Evolutionary conservation across 1,284 basidiomycete species (phyloP), one percentile per base, ranked within the genome.

Genomic region (Ceratorhiza oryzae-sativae): DNA sequence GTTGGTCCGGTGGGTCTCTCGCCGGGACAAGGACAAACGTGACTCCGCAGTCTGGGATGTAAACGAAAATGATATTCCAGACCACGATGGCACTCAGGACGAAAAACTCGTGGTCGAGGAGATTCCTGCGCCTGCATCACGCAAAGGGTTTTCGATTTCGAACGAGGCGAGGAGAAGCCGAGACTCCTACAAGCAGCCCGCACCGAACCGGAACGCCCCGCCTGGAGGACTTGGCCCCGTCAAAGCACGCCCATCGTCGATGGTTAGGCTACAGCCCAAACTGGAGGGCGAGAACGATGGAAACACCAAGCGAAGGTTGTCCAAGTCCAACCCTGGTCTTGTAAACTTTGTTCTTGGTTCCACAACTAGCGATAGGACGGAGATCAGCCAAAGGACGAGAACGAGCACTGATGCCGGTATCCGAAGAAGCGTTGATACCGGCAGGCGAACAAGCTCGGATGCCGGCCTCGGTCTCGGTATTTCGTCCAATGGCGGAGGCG

Each of bases 1-100:
- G 23, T 45, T 72, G 13, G 71, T 73, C 36, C 41, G 65, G 8
- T 74, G 73, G 73, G 73, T 72, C 36, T 73, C 65, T 32, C 67
- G 65, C 20, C 34, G 59, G 27, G 56, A 61, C 53, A 30, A 18
- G 23, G 23, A 51, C 27, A 45, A 32, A n/a, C 41, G 34, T n/a
- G n/a, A 39, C 6, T 18, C 46, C 36, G 48, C 23, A 42, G 32
- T 36, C 34, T 32, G 60, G 34, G 42, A 27, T 30, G 49, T 20
- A 27, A 60, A 42, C 58, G 36, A 60, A 45, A 60, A 58, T n/a
- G 30, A 39, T 27, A 20, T 30, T 34, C 53, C 53, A 20, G 61
- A 10, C 27, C 42, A 41, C 13, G 20, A 30, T 1, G 32, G 18
- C 6, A 15, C 48, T n/a, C n/a, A 39, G 23, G 48, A 55, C 25